Base-by-base conservation (phyloP, 2,329 filamentous ascomycete genomes). In the Aspergillus melleus region DNA sequence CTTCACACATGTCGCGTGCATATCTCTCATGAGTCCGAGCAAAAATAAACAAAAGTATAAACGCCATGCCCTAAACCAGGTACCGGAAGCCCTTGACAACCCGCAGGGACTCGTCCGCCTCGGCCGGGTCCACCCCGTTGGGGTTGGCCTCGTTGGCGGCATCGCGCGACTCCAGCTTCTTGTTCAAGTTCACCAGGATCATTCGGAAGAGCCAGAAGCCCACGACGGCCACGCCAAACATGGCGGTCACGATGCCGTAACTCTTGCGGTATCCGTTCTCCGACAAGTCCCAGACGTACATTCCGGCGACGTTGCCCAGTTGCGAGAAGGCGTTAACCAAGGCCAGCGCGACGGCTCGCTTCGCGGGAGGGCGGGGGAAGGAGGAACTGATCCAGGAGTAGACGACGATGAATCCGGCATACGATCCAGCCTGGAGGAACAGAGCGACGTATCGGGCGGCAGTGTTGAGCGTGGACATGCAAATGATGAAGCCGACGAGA, bases 351-450 rank as follows among this genome's bases (percentile, higher is more conserved):
- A 89, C 85, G 5, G 86, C 86, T 57, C 89, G 84, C 77, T 92
- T 92, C 20, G 90, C 88, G 0, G 89, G 88, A 1, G 90, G 90
- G 2, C 90, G 84, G 0, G 90, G 89, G 61, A 93, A 83, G 4
- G 68, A 70, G 29, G 66, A 64, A 58, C 68, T 70, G 64, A 70
- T 70, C 68, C 68, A 70, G 19, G 68, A 70, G 61, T 70, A 70
- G 63, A 70, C 70, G 44, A 70, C 68, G 53, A 70, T 70, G 60
- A 69, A 70, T 8, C 59, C 83, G 0, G 84, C 84, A 62, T 87
- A 87, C 2, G 83, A 81, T 30, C 77, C 78, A 0, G 85, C 81
- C 67, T 86, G 83, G 0, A 88, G 76, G 75, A 88, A 87, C 16
- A 87, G 79, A 1, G 85, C 84, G 5, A 87, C 71, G 70, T 87